These are phyloP conservation scores for Microbotryomycetes sp. DNA, from an alignment of 1,284 basidiomycete species.

Conservation along the genomic window DNA sequence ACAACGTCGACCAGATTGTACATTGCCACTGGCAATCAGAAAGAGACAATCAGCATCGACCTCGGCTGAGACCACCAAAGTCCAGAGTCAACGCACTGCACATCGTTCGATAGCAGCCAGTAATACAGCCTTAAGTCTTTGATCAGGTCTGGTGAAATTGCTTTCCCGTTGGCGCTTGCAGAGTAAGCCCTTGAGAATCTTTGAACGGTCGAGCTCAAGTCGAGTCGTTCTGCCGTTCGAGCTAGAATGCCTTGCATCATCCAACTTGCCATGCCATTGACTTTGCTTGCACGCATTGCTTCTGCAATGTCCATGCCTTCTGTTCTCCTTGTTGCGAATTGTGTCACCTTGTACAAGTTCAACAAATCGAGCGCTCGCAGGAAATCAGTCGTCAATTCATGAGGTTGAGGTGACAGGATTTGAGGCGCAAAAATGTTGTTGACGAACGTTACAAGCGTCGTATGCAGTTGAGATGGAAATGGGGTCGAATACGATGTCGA, in stretches of 20 bases:
- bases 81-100: constrained; percentile 9
- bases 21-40: constrained; percentile 15
- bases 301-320: constrained; percentile 29
- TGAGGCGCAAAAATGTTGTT: constrained; percentile 33
- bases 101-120: constrained; percentile 31
- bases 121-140: constrained; percentile 30
- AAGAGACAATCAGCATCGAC: neutral
- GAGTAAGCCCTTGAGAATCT: constrained; percentile 30
- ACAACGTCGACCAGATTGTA: constrained; percentile 28
- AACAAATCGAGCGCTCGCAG: constrained; percentile 30
- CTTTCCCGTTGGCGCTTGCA: constrained; percentile 15
- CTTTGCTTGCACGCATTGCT: constrained; percentile 27
- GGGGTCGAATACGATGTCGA: constrained; percentile 32
- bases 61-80: neutral
- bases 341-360: constrained; percentile 31
- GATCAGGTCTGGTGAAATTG: constrained; percentile 18
- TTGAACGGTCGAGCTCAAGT: constrained; percentile 9
- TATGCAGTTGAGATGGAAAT: constrained; percentile 29
- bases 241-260: constrained; percentile 30
- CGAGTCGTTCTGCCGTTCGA: constrained; percentile 25
- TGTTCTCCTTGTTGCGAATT: constrained; percentile 22
- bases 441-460: constrained; percentile 28
- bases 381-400: constrained; percentile 33
- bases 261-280: constrained; percentile 32
- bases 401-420: constrained; percentile 29